phyloP scores from a whole-genome alignment of 805 yeast genomes.

The Metschnikowia kunwiensis region DNA sequence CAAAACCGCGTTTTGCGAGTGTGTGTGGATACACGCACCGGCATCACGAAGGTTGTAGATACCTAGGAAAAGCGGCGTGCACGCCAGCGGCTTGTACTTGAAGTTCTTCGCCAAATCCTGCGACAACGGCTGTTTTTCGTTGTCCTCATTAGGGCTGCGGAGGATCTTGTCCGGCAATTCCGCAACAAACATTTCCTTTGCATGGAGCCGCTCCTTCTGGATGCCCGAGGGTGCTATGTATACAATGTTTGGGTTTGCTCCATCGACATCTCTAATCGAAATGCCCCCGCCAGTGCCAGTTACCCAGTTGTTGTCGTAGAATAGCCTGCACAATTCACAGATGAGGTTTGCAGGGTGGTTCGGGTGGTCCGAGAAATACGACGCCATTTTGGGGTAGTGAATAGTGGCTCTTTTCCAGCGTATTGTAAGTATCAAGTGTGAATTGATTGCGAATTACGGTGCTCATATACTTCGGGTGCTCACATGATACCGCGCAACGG shows the following conservation, averaged over 20 bases:
- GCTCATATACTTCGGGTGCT: too few relatives aligned
- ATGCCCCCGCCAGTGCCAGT: constrained; percentile 97
- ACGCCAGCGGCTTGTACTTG: constrained; percentile 82
- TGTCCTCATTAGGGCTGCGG: constrained; percentile 50
- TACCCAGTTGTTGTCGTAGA: constrained; percentile 84
- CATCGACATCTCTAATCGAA: constrained; percentile 57
- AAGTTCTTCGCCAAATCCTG: constrained; percentile 35
- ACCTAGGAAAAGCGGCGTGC: constrained; percentile 84
- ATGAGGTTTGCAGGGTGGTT: constrained; percentile 81
- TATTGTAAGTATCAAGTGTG: too few relatives aligned
- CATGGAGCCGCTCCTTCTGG: constrained; percentile 84
- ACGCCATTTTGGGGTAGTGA: too few relatives aligned
- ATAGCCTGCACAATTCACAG: constrained; percentile 72
- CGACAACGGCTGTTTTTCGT: constrained; percentile 18
- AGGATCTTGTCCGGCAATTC: constrained; percentile 53
- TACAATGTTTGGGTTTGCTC: constrained; percentile 44
- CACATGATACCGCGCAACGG: constrained; percentile 7
- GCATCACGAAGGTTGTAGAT: constrained; percentile 66
- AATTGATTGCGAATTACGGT: too few relatives aligned
- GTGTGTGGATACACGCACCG: constrained; percentile 94
- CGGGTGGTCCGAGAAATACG: constrained; percentile 34
- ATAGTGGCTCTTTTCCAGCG: too few relatives aligned
- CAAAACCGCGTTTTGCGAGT: constrained; percentile 85
- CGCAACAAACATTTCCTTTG: constrained; percentile 78
- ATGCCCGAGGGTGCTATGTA: constrained; percentile 95